Base-by-base conservation (phyloP, 345 rosid species). In the Cardiospermum halicacabum region DNA sequence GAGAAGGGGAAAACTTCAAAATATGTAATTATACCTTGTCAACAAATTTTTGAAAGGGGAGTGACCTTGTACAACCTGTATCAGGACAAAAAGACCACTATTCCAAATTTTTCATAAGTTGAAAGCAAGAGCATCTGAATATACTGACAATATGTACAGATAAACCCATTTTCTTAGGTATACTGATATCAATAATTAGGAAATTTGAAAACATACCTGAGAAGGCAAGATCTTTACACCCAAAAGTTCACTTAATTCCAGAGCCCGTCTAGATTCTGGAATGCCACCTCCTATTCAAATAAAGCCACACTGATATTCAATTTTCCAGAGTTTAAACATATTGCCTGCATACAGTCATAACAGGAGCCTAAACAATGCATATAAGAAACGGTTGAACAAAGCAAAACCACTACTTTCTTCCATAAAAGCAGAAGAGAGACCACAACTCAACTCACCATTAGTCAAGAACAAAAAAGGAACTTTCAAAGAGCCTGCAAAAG, bases 1-100 rank as follows among this genome's bases (percentile, higher is more conserved):
- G 0, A 8, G 31, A 43, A 45, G 47, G 28, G 18, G 56, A 4
- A 39, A n/a, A n/a, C 25, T 25, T 36, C 36, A 60, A 58, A 18
- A 58, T 3, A 53, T 39, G 43, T 19, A 43, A 18, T 22, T 22
- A 25, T 58, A 76, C 80, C 81, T 77, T 37, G 69, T 57, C 71
- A 77, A 50, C 51, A 82, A 72, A 68, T 63, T 72, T 65, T 69
- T 79, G 30, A 79, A 82, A 51, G 86, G 71, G 0, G 82, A 69
- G 53, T 79, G 86, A 18, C 86, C 86, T 28, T 79, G 81, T 62
- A 77, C 74, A 69, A 82, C 71, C 86, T 82, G 70, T 57, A 64
- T 21, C 65, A 58, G 56, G 53, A 70, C 60, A 53, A 64, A 43
- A 39, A 53, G 56, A 56, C 37, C 42, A 63, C 76, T 56, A 72